A percentile compares a stretch with the other conserved stretches of the same genome.
Evolutionary conservation across 2,329 filamentous ascomycete species (phyloP).

Genomic region (Colletotrichum gloeosporioides): DNA sequence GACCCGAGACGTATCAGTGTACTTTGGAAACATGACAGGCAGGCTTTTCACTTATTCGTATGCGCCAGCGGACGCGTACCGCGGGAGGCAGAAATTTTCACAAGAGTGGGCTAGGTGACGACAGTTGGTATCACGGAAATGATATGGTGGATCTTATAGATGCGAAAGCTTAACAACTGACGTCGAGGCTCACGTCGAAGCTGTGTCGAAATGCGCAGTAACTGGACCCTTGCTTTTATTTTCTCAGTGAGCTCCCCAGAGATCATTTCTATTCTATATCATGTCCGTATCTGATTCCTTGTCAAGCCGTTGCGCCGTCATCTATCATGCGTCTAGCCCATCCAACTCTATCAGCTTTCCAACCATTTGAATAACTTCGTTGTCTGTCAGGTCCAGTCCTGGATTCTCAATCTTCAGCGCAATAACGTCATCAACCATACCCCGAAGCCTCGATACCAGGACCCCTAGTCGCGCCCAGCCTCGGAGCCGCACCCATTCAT

Average conservation of each 20-base stretch:
- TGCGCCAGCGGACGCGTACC: background rate
- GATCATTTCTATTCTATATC: background rate
- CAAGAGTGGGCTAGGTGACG: background rate
- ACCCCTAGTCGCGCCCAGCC: slow-evolving; percentile 97
- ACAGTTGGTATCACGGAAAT: background rate
- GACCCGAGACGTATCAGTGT: background rate
- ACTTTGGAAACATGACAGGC: background rate
- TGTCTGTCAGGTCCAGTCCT: slow-evolving; percentile 58
- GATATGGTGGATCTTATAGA: background rate
- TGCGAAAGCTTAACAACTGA: background rate
- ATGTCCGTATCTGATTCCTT: background rate
- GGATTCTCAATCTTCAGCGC: slow-evolving; percentile 82
- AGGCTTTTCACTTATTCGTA: background rate
- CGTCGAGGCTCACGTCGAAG: background rate
- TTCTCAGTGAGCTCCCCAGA: background rate
- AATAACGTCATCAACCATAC: slow-evolving; percentile 86
- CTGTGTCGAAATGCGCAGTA: background rate
- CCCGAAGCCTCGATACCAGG: slow-evolving; percentile 79
- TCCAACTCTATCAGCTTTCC: slow-evolving; percentile 86
- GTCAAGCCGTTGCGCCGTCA: background rate
- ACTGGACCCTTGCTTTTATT: background rate
- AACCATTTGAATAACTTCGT: slow-evolving; percentile 78
- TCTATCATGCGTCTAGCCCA: slow-evolving; percentile 71
- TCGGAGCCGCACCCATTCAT: slow-evolving; percentile 84
- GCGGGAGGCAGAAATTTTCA: background rate